Evolutionary conservation across 2,329 filamentous ascomycete genomes (phyloP).

Genomic region (Hysterium pulicare): DNA sequence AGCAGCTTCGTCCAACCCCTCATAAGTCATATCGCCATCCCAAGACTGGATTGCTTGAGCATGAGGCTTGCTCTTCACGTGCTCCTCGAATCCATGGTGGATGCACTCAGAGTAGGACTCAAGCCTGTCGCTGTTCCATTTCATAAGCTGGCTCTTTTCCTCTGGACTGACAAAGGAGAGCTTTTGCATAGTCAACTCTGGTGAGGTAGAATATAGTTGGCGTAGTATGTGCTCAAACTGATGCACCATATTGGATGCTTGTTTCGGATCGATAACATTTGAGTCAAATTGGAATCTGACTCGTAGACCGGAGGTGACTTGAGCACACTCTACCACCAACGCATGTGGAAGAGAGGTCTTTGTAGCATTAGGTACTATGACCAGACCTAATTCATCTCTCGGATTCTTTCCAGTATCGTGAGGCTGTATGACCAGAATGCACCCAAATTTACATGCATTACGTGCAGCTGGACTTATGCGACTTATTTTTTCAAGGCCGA

Average conservation of each 20-base stretch:
- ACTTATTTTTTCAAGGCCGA: conserved; percentile 29
- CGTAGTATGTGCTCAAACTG: conserved; percentile 15
- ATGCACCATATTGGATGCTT: conserved; percentile 7
- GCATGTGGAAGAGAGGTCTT: conserved; percentile 10
- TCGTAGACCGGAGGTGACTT: conserved; percentile 10
- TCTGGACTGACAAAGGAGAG: not conserved
- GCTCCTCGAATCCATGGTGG: not conserved
- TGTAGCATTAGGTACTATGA: not conserved
- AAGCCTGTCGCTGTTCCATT: not conserved
- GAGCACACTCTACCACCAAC: conserved; percentile 14
- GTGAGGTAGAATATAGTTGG: conserved; percentile 6
- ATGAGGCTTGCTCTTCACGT: not conserved
- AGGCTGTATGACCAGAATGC: conserved; percentile 46
- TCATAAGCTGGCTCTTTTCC: not conserved
- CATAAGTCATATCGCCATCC: conserved; percentile 11
- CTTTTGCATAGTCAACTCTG: not conserved
- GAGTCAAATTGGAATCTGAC: conserved; percentile 12
- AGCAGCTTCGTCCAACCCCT: conserved; percentile 4
- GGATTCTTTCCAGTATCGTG: not conserved
- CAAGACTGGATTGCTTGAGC: not conserved
- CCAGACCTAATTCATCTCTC: not conserved
- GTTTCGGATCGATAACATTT: conserved; percentile 7
- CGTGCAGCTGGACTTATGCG: not conserved
- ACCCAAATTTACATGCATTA: not conserved
- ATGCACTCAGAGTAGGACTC: not conserved